Conservation (phyloP, 495 filamentous ascomycete species). For the Chaetomidium leptoderma region DNA sequence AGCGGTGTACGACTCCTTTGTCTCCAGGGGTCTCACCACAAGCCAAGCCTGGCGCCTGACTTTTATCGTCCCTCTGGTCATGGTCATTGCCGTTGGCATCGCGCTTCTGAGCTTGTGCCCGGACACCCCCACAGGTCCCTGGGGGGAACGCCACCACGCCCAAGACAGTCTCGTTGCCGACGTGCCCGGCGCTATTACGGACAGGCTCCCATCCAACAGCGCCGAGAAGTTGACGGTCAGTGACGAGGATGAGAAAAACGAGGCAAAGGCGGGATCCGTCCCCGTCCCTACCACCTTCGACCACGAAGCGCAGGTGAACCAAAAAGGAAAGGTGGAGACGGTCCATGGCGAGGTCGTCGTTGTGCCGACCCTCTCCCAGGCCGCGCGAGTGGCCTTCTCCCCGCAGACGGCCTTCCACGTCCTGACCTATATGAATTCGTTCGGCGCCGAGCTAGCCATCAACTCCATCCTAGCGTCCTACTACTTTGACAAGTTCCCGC, state of each 20-base stretch:
- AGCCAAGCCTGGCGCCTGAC: conserved; percentile 79
- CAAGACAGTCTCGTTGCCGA: too few species aligned
- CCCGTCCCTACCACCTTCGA: too few species aligned
- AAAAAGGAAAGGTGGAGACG: too few species aligned
- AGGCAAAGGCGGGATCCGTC: too few species aligned
- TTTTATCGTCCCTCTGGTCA: conserved; percentile 78
- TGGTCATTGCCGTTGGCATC: conserved; percentile 62
- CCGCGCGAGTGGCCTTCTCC: conserved; percentile 46
- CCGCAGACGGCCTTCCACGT: conserved; percentile 64
- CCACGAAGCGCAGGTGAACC: too few species aligned
- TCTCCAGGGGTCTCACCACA: conserved; percentile 52
- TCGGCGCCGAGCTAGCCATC: conserved; percentile 80
- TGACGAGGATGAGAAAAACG: too few species aligned
- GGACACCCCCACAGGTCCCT: conserved; percentile 82
- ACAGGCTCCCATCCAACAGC: too few species aligned
- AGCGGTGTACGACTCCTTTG: conserved; percentile 79
- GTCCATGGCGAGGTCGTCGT: conserved; percentile 61
- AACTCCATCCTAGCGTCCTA: conserved; percentile 78
- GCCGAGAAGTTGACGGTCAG: too few species aligned
- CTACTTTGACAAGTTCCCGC: conserved; percentile 72
- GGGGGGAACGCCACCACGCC: too few species aligned
- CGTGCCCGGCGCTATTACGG: too few species aligned
- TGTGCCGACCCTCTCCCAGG: conserved; percentile 60
- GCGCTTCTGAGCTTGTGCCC: conserved; percentile 67
- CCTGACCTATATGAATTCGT: conserved; percentile 75